Evolutionary conservation across 306 rosid genomes (phyloP).

Genomic region (Comarum palustre): DNA sequence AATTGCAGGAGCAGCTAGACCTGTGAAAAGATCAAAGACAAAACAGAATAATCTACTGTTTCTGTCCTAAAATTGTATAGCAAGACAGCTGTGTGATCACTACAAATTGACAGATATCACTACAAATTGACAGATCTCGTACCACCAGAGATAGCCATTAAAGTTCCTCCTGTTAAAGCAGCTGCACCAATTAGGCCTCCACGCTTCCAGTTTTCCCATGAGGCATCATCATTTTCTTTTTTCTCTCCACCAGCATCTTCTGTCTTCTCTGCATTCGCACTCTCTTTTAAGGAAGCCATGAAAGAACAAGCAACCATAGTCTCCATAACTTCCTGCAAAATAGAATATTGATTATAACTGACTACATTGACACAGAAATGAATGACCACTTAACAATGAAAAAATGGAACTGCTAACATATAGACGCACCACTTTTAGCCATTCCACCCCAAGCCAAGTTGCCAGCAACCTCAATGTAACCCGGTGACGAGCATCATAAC

Average conservation of each 20-base stretch:
- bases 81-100: neutral
- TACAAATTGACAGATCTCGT: slow-evolving; percentile 3
- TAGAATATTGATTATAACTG: neutral
- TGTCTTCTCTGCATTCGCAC: neutral
- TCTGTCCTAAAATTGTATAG: neutral
- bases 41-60: slow-evolving; percentile 1
- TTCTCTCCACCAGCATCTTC: slow-evolving; percentile 3
- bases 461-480: slow-evolving; percentile 32
- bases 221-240: neutral
- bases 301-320: slow-evolving; percentile 28
- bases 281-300: slow-evolving; percentile 22
- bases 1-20: slow-evolving; percentile 26
- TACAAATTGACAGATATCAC: neutral
- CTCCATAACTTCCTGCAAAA: slow-evolving; percentile 31
- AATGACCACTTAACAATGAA: neutral
- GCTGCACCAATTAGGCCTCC: slow-evolving; percentile 33
- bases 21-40: slow-evolving; percentile 13
- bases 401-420: neutral
- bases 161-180: slow-evolving; percentile 29
- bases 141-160: slow-evolving; percentile 34
- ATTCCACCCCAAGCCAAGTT: slow-evolving; percentile 29
- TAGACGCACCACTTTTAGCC: slow-evolving; percentile 27
- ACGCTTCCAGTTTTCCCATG: slow-evolving; percentile 22
- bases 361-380: neutral
- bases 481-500: slow-evolving; percentile 34